Evolutionary conservation across 2,329 filamentous ascomycete species (phyloP).

Genomic region (Diplodia corticola): DNA sequence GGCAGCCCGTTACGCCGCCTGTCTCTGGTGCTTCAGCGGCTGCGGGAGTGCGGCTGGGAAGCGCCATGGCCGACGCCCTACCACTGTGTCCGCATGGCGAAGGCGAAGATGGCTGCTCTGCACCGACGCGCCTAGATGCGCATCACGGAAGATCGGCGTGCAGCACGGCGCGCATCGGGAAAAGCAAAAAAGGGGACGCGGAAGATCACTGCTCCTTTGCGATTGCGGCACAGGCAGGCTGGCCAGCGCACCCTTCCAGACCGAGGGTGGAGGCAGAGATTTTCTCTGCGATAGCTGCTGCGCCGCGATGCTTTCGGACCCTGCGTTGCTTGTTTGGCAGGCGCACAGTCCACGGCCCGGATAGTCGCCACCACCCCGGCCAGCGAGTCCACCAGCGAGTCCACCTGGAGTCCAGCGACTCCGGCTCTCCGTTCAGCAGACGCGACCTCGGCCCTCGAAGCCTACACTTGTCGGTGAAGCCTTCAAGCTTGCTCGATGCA

Average conservation of each 20-base stretch:
- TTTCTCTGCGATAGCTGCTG: not conserved
- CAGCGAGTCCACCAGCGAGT: too few relatives aligned
- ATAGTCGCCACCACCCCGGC: not conserved
- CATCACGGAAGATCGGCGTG: slow-evolving; percentile 11
- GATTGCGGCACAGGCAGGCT: not conserved
- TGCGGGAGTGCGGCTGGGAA: slow-evolving; percentile 5
- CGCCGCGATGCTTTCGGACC: not conserved
- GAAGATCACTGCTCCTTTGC: slow-evolving; percentile 4
- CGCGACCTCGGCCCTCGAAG: not conserved
- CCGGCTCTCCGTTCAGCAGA: too few relatives aligned
- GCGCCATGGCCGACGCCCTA: not conserved
- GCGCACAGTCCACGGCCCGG: not conserved
- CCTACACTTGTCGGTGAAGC: not conserved
- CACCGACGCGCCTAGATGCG: not conserved
- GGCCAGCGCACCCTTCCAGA: slow-evolving; percentile 10
- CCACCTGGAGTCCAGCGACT: too few relatives aligned
- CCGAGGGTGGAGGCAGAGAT: not conserved
- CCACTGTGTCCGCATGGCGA: not conserved
- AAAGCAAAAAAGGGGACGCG: slow-evolving; percentile 1
- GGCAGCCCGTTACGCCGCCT: not conserved
- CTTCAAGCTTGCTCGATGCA: not conserved
- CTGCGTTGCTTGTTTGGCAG: not conserved
- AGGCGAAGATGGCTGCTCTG: not conserved
- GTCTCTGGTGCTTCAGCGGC: not conserved
- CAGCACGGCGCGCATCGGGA: not conserved